Conservation (phyloP, 2,329 filamentous ascomycete species). For the Pestalotiopsis sp. region DNA sequence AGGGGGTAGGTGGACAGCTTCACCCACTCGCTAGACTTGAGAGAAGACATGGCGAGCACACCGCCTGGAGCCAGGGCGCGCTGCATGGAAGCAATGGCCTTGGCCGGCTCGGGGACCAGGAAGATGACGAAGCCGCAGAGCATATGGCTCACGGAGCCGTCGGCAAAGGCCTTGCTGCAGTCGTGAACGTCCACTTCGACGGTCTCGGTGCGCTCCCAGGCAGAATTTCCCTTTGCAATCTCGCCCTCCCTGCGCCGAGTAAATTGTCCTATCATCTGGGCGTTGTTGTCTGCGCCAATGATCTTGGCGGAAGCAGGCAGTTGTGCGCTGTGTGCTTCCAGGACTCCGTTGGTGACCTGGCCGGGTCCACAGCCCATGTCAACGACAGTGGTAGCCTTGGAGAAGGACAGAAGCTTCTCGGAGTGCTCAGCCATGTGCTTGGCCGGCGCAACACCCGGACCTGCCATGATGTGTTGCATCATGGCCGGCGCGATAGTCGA, state of each 20-base stretch:
- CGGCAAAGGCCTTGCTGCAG: slow-evolving; percentile 10
- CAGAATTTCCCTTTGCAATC: slow-evolving; percentile 8
- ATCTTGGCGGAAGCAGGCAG: slow-evolving; percentile 10
- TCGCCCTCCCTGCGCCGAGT: slow-evolving; percentile 5
- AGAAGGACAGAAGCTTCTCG: slow-evolving; percentile 15
- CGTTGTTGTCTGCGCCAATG: slow-evolving; percentile 17
- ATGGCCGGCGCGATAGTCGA: slow-evolving; percentile 4
- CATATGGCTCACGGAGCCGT: slow-evolving; percentile 17
- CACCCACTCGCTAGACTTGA: slow-evolving; percentile 14
- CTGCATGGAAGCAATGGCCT: slow-evolving; percentile 13
- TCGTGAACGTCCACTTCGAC: slow-evolving; percentile 11
- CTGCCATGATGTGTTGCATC: slow-evolving; percentile 12
- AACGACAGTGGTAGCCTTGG: slow-evolving; percentile 14
- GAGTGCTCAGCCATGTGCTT: slow-evolving; percentile 13
- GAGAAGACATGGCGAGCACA: slow-evolving; percentile 15
- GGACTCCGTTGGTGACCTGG: slow-evolving; percentile 16
- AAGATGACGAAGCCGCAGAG: slow-evolving; percentile 15
- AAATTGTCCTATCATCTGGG: slow-evolving; percentile 17
- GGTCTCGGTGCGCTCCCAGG: slow-evolving; percentile 13
- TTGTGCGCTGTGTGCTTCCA: slow-evolving; percentile 8
- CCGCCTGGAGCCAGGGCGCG: slow-evolving; percentile 14
- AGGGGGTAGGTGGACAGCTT: slow-evolving; percentile 15
- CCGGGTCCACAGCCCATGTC: slow-evolving; percentile 20
- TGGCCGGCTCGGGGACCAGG: slow-evolving; percentile 15
- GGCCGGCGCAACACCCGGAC: slow-evolving; percentile 16